A percentile compares a stretch with the other conserved stretches of the same genome.
phyloP scores from a whole-genome alignment of 768 basidiomycete species.

The Panaeolus papilionaceus region DNA sequence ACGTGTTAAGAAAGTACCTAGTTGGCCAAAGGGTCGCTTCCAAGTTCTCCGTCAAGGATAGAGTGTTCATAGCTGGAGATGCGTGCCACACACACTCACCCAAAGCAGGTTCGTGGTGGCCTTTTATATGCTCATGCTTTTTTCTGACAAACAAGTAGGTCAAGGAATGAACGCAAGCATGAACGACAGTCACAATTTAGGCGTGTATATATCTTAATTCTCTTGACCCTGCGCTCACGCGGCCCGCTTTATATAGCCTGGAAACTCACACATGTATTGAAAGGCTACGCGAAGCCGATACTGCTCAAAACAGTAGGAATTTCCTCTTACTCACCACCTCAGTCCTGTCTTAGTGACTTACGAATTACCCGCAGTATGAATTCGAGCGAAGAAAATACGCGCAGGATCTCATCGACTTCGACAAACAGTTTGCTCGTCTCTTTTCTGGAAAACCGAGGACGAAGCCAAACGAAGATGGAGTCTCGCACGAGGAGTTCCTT shows the following conservation, averaged over 20 bases:
- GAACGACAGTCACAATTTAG: conserved; percentile 77
- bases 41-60: conserved; percentile 60
- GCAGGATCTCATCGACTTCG: conserved; percentile 75
- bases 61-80: conserved; percentile 81
- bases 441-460: conserved; percentile 73
- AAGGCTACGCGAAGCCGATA: conserved; percentile 55
- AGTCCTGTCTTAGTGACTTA: background rate
- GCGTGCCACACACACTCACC: conserved; percentile 76
- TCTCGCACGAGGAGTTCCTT: conserved; percentile 60
- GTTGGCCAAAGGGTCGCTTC: conserved; percentile 81
- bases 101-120: conserved; percentile 55
- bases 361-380: conserved; percentile 58
- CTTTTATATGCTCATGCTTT: background rate
- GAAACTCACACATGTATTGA: conserved; percentile 65
- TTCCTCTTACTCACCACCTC: conserved; percentile 6
- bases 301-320: conserved; percentile 56
- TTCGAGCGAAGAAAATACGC: conserved; percentile 71
- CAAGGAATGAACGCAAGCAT: conserved; percentile 84
- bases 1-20: conserved; percentile 28
- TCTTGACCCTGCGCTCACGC: background rate
- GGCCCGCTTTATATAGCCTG: conserved; percentile 45
- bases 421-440: conserved; percentile 66
- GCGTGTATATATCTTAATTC: conserved; percentile 33
- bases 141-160: conserved; percentile 38
- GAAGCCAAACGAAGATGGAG: conserved; percentile 49